Base-by-base conservation (phyloP, 148 eudicot genomes). In the Rhododendron williamsianum region DNA sequence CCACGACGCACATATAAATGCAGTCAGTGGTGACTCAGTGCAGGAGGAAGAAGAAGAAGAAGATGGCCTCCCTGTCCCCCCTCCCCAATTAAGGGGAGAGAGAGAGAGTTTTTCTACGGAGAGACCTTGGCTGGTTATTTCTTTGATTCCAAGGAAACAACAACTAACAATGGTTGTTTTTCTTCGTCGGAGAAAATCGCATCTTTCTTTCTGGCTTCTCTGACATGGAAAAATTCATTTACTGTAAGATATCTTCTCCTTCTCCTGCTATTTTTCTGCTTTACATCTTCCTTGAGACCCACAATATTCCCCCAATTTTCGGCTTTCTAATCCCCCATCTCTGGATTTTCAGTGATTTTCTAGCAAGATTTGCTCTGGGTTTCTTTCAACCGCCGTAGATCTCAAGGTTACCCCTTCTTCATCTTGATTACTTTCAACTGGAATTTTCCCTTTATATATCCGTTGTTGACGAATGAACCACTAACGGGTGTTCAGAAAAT, bases 181-280 rank as follows among this genome's bases (percentile, higher is more conserved):
- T 1, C 43, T 38, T 36, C 27, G 30, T 9, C 72, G 38, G 18
- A 71, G 76, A 71, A 71, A 30, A 71, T 71, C 74, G 30, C 41
- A 71, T 71, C 76, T 46, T 71, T 83, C 51, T 48, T 71, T 83
- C 51, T 48, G 81, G 58, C 65, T 30, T 52, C 38, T 84, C 85
- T 60, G 58, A 41, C 74, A 3, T 60, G 46, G 6, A 27, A 4
- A 18, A 76, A 43, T 82, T 78, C 86, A 5, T 78, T 60, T 72
- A 12, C 69, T 58, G 82, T 78, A 84, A 58, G 76, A 60, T 51
- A 2, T 46, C 54, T 84, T n/a, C 18, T 30, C 35, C 54, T 84
- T n/a, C 18, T 30, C 35, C 33, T 27, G 27, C 10, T 41, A 10
- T 67, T 16, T 46, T 63, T 58, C n/a, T 56, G 38, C 18, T 56